Conservation (phyloP, 2,329 filamentous ascomycete species). For the Alternaria incomplexa region DNA sequence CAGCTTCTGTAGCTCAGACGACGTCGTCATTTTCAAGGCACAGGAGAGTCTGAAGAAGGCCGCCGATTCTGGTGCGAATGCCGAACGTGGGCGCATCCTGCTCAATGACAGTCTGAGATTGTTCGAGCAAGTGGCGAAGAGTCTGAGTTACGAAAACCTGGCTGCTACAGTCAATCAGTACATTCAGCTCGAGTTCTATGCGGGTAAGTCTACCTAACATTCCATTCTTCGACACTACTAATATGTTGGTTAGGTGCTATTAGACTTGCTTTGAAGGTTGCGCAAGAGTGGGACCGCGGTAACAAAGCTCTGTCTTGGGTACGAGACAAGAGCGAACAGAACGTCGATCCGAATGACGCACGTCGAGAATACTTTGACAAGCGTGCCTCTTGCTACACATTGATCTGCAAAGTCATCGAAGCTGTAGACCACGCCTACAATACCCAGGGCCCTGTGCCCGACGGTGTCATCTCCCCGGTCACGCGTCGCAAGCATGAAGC, state of each 20-base stretch:
- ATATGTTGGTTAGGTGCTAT: constrained; percentile 68
- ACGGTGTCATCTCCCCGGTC: constrained; percentile 77
- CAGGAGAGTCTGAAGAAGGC: constrained; percentile 93
- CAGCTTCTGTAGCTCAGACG: constrained; percentile 96
- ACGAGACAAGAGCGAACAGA: constrained; percentile 77
- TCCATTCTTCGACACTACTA: neutral
- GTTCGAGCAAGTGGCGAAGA: constrained; percentile 87
- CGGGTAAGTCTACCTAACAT: constrained; percentile 54
- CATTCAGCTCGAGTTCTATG: constrained; percentile 83
- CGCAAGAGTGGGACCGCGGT: constrained; percentile 82
- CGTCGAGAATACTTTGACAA: constrained; percentile 71
- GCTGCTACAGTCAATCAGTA: constrained; percentile 80
- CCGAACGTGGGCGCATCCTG: constrained; percentile 76
- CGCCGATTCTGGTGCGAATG: constrained; percentile 75
- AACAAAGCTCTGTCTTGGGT: constrained; percentile 87
- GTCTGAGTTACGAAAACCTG: constrained; percentile 80
- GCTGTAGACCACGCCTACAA: constrained; percentile 76
- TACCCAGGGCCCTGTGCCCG: constrained; percentile 72
- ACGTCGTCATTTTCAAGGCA: constrained; percentile 97
- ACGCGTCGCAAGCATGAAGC: constrained; percentile 84
- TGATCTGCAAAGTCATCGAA: constrained; percentile 83
- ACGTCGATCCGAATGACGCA: constrained; percentile 71
- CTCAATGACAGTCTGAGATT: constrained; percentile 88
- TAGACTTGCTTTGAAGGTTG: constrained; percentile 82
- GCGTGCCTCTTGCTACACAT: constrained; percentile 79